Percentiles rank a stretch among this genome's conserved stretches.
These are phyloP conservation scores for Agrocybe pediades DNA, from an alignment of 768 basidiomycete species.

Conservation along the genomic window DNA sequence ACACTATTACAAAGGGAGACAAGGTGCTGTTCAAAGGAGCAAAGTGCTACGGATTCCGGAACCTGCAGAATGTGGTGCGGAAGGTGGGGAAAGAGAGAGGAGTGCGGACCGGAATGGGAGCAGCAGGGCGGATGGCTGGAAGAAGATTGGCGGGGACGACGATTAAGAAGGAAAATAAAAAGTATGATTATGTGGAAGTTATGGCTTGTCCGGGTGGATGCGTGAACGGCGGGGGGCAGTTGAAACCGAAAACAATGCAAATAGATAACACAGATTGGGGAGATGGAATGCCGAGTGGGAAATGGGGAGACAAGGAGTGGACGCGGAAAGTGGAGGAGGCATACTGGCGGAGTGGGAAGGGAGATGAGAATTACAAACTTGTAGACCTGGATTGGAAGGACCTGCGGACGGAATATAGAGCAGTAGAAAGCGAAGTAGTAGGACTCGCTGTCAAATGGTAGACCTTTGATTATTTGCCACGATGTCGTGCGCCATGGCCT, in stretches of 20 bases:
- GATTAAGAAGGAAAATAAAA: slow-evolving; percentile 32
- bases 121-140: slow-evolving; percentile 27
- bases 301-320: slow-evolving; percentile 87
- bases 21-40: slow-evolving; percentile 87
- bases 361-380: slow-evolving; percentile 15
- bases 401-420: slow-evolving; percentile 81
- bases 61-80: slow-evolving; percentile 94
- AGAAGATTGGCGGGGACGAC: slow-evolving; percentile 24
- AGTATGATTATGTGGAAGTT: slow-evolving; percentile 93
- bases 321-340: slow-evolving; percentile 75
- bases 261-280: slow-evolving; percentile 71
- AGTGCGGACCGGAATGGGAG: slow-evolving; percentile 57
- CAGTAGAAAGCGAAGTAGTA: slow-evolving; percentile 83
- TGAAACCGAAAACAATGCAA: slow-evolving; percentile 48
- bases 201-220: slow-evolving; percentile 99
- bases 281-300: slow-evolving; percentile 44
- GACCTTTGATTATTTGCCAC: slow-evolving; percentile 22
- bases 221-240: slow-evolving; percentile 96
- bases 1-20: slow-evolving; percentile 50
- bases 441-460: slow-evolving; percentile 80
- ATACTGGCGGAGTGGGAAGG: slow-evolving; percentile 63
- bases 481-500: slow-evolving; percentile 43
- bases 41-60: slow-evolving; percentile 96
- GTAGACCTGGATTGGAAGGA: slow-evolving; percentile 23
- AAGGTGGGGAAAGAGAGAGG: slow-evolving; percentile 89